phyloP scores from a whole-genome alignment of 2,329 filamentous ascomycete species.

The Xylaria sp. region DNA sequence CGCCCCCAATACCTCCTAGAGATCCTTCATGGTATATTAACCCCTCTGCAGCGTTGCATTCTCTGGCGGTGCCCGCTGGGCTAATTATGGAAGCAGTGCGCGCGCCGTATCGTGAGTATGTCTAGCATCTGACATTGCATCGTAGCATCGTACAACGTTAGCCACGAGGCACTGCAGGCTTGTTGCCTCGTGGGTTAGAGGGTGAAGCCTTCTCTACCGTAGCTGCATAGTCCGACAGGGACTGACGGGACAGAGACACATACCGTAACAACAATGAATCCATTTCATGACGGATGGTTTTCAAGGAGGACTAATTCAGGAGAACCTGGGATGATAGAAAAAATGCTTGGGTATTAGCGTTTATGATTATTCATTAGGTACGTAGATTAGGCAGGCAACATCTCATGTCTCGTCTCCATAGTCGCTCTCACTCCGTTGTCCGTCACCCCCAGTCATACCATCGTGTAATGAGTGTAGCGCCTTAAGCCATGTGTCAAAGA shows the following conservation, averaged over 20 bases:
- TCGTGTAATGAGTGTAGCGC: constrained; percentile 62
- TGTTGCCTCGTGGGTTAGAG: neutral
- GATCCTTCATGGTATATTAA: neutral
- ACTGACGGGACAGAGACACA: neutral
- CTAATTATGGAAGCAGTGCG: constrained; percentile 25
- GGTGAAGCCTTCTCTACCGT: neutral
- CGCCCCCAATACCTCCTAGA: constrained; percentile 11
- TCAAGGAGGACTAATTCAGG: neutral
- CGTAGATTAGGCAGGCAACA: neutral
- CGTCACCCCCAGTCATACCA: constrained; percentile 49
- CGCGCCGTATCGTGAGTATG: neutral
- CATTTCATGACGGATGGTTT: neutral
- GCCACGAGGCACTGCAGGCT: constrained; percentile 11
- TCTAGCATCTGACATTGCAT: constrained; percentile 11
- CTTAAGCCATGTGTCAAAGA: constrained; percentile 64
- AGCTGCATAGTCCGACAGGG: neutral
- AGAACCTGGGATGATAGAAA: neutral
- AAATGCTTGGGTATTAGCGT: constrained; percentile 10
- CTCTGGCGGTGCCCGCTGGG: neutral
- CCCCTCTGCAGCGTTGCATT: constrained; percentile 10
- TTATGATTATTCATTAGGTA: constrained; percentile 17
- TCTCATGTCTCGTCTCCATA: constrained; percentile 46
- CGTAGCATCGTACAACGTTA: constrained; percentile 11
- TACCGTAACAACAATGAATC: neutral
- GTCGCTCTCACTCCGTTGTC: constrained; percentile 50